Conservation (phyloP, 148 eudicot genomes). For the Amaranthus palmeri region DNA sequence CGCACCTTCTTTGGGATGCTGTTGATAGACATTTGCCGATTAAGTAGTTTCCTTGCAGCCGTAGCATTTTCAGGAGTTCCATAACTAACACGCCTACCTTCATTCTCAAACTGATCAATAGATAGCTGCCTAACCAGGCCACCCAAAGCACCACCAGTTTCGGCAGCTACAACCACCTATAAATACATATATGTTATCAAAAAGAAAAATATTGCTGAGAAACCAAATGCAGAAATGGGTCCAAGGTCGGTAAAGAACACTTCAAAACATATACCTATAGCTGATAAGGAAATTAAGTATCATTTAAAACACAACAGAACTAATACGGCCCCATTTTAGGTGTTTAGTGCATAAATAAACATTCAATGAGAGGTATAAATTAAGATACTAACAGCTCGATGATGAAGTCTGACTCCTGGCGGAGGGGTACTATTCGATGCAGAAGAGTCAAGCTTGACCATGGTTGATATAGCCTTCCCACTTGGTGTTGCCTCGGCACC, state of each 20-base stretch:
- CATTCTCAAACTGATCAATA: constrained; percentile 97
- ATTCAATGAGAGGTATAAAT: not conserved
- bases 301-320: not conserved
- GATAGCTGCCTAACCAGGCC: constrained; percentile 98
- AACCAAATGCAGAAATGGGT: not conserved
- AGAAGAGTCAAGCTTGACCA: constrained; percentile 77
- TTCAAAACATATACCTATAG: not conserved
- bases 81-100: constrained; percentile 95
- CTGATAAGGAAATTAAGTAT: not conserved
- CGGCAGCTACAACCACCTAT: constrained; percentile 98
- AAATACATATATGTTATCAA: constrained; percentile 13
- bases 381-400: constrained; percentile 76
- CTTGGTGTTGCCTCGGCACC: constrained; percentile 98
- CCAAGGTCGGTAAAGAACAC: not conserved
- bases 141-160: constrained; percentile 95
- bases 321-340: not conserved
- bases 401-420: constrained; percentile 91
- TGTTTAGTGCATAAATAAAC: not conserved
- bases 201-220: not conserved
- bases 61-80: constrained; percentile 98
- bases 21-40: constrained; percentile 96
- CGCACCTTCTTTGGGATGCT: constrained; percentile 94
- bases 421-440: constrained; percentile 56
- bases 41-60: constrained; percentile 88
- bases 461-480: constrained; percentile 61